Evolutionary conservation across 805 yeast species (phyloP), one percentile per base, ranked within the genome.

Genomic region (Suhomyces kilbournensis): DNA sequence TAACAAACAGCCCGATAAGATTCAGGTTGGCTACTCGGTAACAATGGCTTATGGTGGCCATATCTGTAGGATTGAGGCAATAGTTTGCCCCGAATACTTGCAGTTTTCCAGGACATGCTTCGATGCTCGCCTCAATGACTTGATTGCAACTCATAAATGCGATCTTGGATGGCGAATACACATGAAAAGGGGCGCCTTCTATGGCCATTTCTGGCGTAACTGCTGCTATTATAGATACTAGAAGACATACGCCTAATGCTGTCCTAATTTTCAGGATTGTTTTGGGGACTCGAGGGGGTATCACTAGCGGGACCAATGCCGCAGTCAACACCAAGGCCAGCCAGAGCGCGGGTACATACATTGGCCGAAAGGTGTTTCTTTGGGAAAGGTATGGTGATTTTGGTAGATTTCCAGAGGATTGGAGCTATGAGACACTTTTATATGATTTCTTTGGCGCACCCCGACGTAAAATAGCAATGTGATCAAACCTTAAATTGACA

Each of bases 21-120:
- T 54, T 39, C 3, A 65, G 64, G 49, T 64, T 64, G 1, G 67
- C 70, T 6, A 53, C 47, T 7, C 52, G 48, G 50, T 68, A 71
- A 55, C 78, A 74, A 55, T 66, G 68, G 6, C 75, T 65, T 44
- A 72, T 67, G 3, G 76, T 68, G 20, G 77, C 68, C 56, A 74
- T 58, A 6, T 34, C 50, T 23, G 7, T 14, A 3, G 55, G 14
- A 25, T 54, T 46, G 12, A 34, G 15, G 44, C 57, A 54, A 39
- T 39, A 54, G 42, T 43, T 34, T n/a, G 32, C 26, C 15, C 8
- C 44, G 6, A 44, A 22, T 6, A 20, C 46, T 12, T 25, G 35
- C 34, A 42, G 23, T 5, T 15, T 19, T 25, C 48, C 35, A 15
- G n/a, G 44, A 40, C 75, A 69, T 45, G 68, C 69, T 10, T 49